Evolutionary conservation across 106 monocot genomes (phyloP), one percentile per base, ranked within the genome.

Genomic region (Amphibolis antarctica): DNA sequence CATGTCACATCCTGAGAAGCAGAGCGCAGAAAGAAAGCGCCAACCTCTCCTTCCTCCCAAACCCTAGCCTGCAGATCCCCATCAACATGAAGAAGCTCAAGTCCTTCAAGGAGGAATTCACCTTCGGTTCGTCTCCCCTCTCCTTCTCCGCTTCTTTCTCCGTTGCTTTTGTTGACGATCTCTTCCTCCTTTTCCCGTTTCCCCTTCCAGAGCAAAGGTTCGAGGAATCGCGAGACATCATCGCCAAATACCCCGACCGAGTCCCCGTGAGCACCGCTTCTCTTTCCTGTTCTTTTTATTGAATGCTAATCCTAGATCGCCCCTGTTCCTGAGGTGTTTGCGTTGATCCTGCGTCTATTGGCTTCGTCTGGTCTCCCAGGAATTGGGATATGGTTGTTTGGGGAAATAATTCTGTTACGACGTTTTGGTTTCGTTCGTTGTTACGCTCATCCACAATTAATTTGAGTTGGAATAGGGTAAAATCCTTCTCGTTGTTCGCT

Each of bases 91-190:
- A 49, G 68, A 63, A 73, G 64, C 75, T 46, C 67, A 75, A 28
- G 66, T 43, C 70, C 29, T 85, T 86, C 79, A 86, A 82, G 71
- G 76, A 86, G 9, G 79, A 86, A 74, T 82, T 74, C 82, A 62
- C 86, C 52, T 68, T 86, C 42, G 82, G 86, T 86, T 53, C 51
- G 86, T 79, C 42, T 12, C 27, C 42, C 25, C 27, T 14, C 46
- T 62, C 3, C 28, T 50, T 48, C 6, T 25, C 26, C 9, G 9
- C 52, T 29, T 20, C 1, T 26, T 64, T 47, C 26, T 25, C 51
- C 0, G 7, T 26, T 0, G 3, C 24, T 30, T 52, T 7, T n/a
- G 52, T 62, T 56, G n/a, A n/a, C n/a, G n/a, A n/a, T n/a, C n/a
- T n/a, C n/a, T n/a, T n/a, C n/a, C n/a, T n/a, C n/a, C n/a, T n/a